phyloP scores from a whole-genome alignment of 495 filamentous ascomycete species.

The Hypomontagnella submonticulosa region DNA sequence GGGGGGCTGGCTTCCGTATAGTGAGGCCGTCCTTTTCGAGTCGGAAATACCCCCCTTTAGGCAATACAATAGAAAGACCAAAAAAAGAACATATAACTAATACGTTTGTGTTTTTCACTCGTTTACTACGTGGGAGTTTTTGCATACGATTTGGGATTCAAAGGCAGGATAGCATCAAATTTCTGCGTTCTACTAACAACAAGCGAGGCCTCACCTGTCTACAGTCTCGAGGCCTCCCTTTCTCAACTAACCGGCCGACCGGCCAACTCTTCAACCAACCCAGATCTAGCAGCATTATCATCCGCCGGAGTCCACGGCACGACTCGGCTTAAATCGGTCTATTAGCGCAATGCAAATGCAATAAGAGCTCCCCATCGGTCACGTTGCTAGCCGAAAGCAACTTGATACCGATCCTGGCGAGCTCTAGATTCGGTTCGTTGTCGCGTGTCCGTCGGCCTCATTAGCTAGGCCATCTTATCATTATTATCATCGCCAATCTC shows the following conservation, averaged over 20 bases:
- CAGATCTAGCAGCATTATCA: constrained; percentile 6
- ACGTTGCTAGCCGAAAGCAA: constrained; percentile 1
- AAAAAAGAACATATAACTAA: too few species aligned
- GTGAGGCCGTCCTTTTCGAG: constrained; percentile 15
- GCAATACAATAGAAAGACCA: constrained; percentile 9
- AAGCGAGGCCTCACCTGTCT: constrained; percentile 1
- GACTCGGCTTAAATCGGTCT: constrained; percentile 32
- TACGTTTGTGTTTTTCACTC: too few species aligned
- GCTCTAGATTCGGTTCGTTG: constrained; percentile 4
- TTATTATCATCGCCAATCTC: constrained; percentile 6
- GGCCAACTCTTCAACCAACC: constrained; percentile 4
- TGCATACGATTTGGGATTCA: too few species aligned
- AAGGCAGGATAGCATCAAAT: constrained; percentile 12
- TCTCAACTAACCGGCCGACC: constrained; percentile 4
- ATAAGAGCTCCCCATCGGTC: constrained; percentile 1
- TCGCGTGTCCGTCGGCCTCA: constrained; percentile 4
- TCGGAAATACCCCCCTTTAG: constrained; percentile 43
- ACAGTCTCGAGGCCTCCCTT: constrained; percentile 19
- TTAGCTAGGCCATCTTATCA: neutral
- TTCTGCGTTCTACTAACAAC: constrained; percentile 5
- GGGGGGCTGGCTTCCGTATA: neutral
- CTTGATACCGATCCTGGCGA: neutral
- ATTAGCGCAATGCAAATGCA: constrained; percentile 28
- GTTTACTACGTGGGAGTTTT: too few species aligned
- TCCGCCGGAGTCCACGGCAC: constrained; percentile 1